Evolutionary conservation across 352 stramenopile species (phyloP).

Genomic region (Globisporangium okanoganense): DNA sequence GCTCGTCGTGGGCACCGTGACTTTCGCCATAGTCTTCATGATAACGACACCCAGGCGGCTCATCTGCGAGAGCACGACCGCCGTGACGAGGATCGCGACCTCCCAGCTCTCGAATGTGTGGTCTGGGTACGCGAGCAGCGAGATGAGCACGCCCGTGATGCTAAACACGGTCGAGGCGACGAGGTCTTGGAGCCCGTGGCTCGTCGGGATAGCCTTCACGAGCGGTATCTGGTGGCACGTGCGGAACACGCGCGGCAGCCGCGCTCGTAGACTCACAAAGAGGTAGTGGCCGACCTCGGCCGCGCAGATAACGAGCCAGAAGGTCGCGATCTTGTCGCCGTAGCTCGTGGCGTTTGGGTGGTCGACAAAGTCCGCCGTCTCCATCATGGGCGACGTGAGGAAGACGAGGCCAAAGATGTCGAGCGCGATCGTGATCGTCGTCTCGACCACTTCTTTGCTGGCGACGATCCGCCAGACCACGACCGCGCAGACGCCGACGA

Average conservation of each 20-base stretch:
- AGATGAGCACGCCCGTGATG: conserved; percentile 16
- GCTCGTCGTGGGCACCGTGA: conserved; percentile 14
- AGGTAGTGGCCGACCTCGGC: conserved; percentile 31
- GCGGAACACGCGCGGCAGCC: neutral
- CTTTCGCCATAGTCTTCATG: conserved; percentile 36
- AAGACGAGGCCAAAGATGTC: conserved; percentile 55
- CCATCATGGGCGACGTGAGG: conserved; percentile 61
- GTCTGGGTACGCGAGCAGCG: conserved; percentile 17
- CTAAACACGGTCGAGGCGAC: conserved; percentile 20
- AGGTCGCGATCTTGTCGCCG: conserved; percentile 34
- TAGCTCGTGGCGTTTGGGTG: conserved; percentile 32
- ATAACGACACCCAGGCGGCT: conserved; percentile 32
- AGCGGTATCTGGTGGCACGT: neutral
- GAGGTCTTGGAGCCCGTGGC: conserved; percentile 12
- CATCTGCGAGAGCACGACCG: conserved; percentile 32
- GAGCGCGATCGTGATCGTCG: conserved; percentile 42
- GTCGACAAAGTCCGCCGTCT: conserved; percentile 49
- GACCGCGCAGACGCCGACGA: conserved; percentile 41
- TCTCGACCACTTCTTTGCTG: conserved; percentile 54
- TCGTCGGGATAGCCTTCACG: neutral
- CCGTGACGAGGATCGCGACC: conserved; percentile 28
- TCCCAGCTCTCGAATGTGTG: conserved; percentile 25
- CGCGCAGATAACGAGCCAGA: conserved; percentile 42
- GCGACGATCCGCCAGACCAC: conserved; percentile 54
- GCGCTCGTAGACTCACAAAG: conserved; percentile 11